Percentiles rank a stretch among this genome's conserved stretches.
These are phyloP conservation scores for Hevea brasiliensis DNA, from an alignment of 345 rosid species.

Conservation along the genomic window DNA sequence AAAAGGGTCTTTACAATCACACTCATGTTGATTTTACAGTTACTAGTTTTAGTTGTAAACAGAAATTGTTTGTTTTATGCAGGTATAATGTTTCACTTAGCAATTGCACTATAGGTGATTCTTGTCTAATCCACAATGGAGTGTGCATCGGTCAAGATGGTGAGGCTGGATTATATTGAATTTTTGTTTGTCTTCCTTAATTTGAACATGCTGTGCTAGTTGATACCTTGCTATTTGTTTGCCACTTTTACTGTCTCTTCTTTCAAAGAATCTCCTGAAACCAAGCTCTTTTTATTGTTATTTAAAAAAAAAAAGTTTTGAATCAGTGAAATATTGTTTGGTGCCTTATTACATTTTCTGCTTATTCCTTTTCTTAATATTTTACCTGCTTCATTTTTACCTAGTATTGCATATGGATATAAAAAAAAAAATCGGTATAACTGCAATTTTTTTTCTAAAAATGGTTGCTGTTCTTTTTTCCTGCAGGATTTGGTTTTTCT, in stretches of 20 bases:
- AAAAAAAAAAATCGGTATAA: background rate
- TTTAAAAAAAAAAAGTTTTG: background rate
- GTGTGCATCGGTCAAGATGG: conserved; percentile 93
- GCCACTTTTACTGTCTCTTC: background rate
- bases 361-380: background rate
- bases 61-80: background rate
- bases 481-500: conserved; percentile 78
- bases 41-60: background rate
- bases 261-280: background rate
- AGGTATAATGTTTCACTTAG: conserved; percentile 67
- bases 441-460: background rate
- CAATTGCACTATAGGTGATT: conserved; percentile 68
- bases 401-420: background rate
- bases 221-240: background rate
- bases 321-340: background rate
- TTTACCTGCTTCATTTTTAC: background rate
- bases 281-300: background rate
- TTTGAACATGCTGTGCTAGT: background rate
- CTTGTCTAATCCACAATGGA: conserved; percentile 70
- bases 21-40: background rate
- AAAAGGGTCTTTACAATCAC: background rate
- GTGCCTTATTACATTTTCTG: background rate
- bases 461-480: background rate
- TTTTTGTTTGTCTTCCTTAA: background rate
- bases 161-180: conserved; percentile 22